Evolutionary conservation across 139 green algal species (phyloP), one percentile per base, ranked within the genome.

Genomic region (Haematococcus sp.): DNA sequence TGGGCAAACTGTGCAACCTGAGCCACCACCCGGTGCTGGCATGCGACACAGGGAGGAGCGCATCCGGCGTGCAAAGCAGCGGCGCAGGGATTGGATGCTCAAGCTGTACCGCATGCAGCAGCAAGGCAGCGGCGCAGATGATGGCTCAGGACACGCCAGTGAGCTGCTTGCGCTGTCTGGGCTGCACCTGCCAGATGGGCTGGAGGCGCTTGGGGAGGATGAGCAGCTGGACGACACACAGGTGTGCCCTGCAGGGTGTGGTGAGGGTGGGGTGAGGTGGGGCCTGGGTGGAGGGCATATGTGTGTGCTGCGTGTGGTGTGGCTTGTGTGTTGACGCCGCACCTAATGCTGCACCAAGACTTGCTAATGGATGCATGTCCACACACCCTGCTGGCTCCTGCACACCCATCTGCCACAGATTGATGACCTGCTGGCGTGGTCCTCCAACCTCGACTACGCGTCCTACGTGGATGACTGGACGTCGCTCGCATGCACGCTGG

Each of bases 381-480:
- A n/a, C n/a, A n/a, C n/a, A n/a, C 40, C 40, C 40, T 49, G 40
- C 40, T 19, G 7, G 7, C 11, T 49, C 40, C 40, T 11, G n/a
- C 40, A 19, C 7, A 49, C 11, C 11, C 11, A 49, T 49, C 7
- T 11, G 11, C 40, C 60, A 33, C 32, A 76, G 30, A 69, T 61
- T 40, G 79, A 83, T 22, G 80, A 84, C 13, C 77, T 89, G 19
- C 72, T 86, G 40, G 40, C 55, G 7, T 89, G 84, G 84, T 81
- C 46, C 19, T 30, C 80, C 49, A 76, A 84, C 68, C 75, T 89
- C 7, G 80, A 89, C 64, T 89, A 76, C 74, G 71, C 81, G 1
- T 68, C 76, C 25, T 89, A 89, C 65, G 55, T 83, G 31, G 52
- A 75, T 20, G 79, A 89, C 31, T 89, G 84, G 84, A 86, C 80